A percentile compares a stretch with the other conserved stretches of the same genome.
These are phyloP conservation scores for Senecio squalidus DNA, from an alignment of 140 eudicot genomes.

Conservation along the genomic window DNA sequence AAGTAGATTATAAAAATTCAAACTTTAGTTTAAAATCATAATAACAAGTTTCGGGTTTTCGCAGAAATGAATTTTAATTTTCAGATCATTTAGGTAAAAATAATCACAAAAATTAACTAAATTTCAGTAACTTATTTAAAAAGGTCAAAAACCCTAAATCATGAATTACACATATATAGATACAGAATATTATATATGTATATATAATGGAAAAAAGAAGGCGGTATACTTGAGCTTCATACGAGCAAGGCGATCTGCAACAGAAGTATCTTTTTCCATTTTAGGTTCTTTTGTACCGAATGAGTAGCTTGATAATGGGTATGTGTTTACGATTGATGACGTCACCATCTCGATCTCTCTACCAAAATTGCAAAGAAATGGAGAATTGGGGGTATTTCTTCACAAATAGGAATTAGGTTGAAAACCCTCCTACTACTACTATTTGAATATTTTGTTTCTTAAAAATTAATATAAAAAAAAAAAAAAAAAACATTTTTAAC, in stretches of 20 bases:
- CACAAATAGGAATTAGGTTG: no score
- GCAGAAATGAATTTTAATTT: no score
- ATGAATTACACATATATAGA: background rate
- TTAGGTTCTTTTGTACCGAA: slow-evolving; percentile 93
- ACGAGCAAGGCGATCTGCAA: slow-evolving; percentile 97
- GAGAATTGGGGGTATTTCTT: background rate
- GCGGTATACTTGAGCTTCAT: slow-evolving; percentile 72
- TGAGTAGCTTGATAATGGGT: slow-evolving; percentile 86
- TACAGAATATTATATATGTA: background rate
- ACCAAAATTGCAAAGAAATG: no score
- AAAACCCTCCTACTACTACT: no score
- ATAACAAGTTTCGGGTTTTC: background rate
- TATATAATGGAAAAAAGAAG: background rate
- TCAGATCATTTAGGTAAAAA: background rate
- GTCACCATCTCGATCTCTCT: slow-evolving; percentile 39
- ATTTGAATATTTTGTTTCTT: no score
- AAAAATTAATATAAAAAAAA: no score
- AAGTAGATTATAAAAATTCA: no score
- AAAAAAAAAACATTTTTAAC: no score
- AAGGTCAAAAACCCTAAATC: slow-evolving; percentile 12
- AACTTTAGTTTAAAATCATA: background rate
- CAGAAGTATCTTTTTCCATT: slow-evolving; percentile 95
- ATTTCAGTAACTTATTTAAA: no score
- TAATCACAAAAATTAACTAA: background rate
- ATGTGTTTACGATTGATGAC: slow-evolving; percentile 63